Evolutionary conservation across 257 asterid genomes (phyloP).

Genomic region (Agastache rugosa): DNA sequence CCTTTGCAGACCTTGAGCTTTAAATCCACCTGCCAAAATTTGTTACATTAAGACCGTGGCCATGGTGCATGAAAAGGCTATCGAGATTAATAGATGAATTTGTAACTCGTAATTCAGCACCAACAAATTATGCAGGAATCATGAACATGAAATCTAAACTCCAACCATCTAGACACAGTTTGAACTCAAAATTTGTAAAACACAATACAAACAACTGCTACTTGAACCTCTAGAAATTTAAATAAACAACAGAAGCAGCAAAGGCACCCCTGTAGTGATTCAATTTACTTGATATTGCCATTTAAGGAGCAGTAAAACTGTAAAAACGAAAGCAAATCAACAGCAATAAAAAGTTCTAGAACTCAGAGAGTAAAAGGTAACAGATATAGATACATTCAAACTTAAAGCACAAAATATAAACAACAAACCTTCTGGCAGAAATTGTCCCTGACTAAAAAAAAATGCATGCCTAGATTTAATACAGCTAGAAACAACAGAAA

Average conservation of each 20-base stretch:
- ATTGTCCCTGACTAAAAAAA: background rate
- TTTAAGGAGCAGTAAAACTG: constrained; percentile 21
- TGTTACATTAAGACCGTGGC: constrained; percentile 15
- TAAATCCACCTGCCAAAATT: constrained; percentile 69
- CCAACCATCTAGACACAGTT: constrained; percentile 16
- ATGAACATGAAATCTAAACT: background rate
- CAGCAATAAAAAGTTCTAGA: background rate
- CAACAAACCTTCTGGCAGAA: background rate
- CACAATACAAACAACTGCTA: background rate
- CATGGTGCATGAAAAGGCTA: constrained; percentile 15
- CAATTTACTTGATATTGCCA: background rate
- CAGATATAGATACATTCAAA: background rate
- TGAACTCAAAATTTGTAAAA: background rate
- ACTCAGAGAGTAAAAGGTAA: background rate
- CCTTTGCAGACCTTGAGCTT: constrained; percentile 93
- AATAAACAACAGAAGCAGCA: background rate
- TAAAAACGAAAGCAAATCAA: constrained; percentile 18
- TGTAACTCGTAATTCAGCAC: constrained; percentile 17
- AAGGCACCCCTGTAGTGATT: background rate
- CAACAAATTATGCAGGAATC: background rate
- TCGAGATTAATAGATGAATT: constrained; percentile 3
- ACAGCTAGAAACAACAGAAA: background rate
- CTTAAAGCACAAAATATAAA: background rate
- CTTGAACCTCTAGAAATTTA: background rate
- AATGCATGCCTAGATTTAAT: background rate